Evolutionary conservation across 139 green algal genomes (phyloP), one percentile per base, ranked within the genome.

Genomic region (Nannochloris sp.): DNA sequence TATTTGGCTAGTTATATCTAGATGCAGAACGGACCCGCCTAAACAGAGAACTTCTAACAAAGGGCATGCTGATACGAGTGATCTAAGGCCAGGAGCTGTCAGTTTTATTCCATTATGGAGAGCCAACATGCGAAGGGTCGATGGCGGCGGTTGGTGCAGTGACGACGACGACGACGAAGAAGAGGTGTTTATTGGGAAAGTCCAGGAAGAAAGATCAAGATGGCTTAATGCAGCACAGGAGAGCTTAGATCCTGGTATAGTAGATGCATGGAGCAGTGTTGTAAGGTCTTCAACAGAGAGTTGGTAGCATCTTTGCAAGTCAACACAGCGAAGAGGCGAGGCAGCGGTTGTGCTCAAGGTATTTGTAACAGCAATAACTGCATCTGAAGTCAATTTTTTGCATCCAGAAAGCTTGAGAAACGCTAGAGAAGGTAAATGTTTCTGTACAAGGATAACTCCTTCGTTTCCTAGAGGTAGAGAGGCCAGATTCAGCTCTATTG

Each of bases 241-340:
- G 38, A 66, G 60, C 0, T 23, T 24, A 31, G 23, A 29, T 30
- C 24, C 44, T 27, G 44, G 34, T 19, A 2, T 12, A 0, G 35
- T 24, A 3, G 74, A 67, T 30, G 67, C 77, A 0, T 15, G 25
- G 59, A 89, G 51, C n/a, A 83, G 61, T 4, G 70, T 54, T 12
- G 44, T 63, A 10, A 85, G 64, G 13, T 68, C 73, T 7, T 12
- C 39, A 3, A 55, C 14, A 24, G 58, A 76, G 2, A 86, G 70
- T 69, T 88, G 79, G 53, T 82, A 92, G 76, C 85, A 92, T 25
- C 85, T 72, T 68, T 87, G 80, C 45, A 92, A 9, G n/a, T 29
- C 58, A 27, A 14, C 44, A 29, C 38, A 33, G 44, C 23, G 8
- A 45, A 12, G 7, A 30, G 14, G 19, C 8, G 5, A 37, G 30